Evolutionary conservation across 73 alveolate species (phyloP), one percentile per base, ranked within the genome.

Genomic region (Paraurostyla sp.): DNA sequence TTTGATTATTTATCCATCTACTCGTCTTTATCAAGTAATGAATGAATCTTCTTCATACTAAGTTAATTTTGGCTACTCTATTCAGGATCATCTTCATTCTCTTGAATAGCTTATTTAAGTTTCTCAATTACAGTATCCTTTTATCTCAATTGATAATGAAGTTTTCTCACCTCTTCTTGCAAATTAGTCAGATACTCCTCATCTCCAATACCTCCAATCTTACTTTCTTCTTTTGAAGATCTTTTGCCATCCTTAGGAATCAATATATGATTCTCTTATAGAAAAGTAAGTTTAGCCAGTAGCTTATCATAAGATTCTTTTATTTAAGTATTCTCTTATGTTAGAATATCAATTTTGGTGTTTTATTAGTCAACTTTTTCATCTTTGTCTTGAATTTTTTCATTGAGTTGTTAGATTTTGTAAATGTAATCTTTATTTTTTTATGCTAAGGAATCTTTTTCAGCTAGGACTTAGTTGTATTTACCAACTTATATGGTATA

Each of bases 321-420:
- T 15, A 89, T 49, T 7, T 81, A 54, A 0, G 62, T 33, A 25
- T 80, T 76, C 88, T 89, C 94, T 46, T 81, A 76, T 23, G 23
- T 36, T 30, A 89, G 65, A 7, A 89, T 83, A 33, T 76, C 59
- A 20, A 35, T 56, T 48, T 89, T 63, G 11, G 49, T 60, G 4
- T 30, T 3, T 2, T 76, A 41, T 23, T 75, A 71, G 20, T 89
- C 94, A 49, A 89, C 48, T 35, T 46, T 46, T 18, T 89, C 94
- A 51, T 89, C 87, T 68, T 89, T 89, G 11, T 89, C 94, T 56
- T 60, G 45, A 3, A 89, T 23, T 38, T 22, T 56, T 48, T 89
- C 94, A 13, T 23, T 38, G 0, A 65, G 63, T n/a, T 43, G 52
- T 41, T 89, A 83, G 56, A 80, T 78, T 23, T 49, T 58, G 60